Percentiles rank a stretch among this genome's conserved stretches.
These are phyloP conservation scores for Stentor coeruleus DNA, from an alignment of 73 alveolate species.

Conservation along the genomic window DNA sequence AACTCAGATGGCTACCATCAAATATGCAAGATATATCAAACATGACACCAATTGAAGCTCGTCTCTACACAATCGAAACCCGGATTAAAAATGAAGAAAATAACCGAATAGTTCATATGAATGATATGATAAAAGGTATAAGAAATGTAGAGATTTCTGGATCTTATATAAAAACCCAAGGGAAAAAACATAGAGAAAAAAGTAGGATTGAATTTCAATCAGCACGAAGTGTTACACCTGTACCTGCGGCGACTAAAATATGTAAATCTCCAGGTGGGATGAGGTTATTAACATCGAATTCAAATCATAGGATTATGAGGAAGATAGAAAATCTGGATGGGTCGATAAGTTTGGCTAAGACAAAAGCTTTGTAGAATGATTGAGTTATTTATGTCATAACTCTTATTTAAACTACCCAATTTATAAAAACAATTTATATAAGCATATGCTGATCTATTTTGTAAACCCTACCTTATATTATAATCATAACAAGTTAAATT, in stretches of 20 bases:
- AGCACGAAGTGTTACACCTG: not conserved
- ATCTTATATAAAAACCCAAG: not conserved
- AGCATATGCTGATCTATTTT: too few relatives aligned
- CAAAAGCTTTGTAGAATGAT: too few relatives aligned
- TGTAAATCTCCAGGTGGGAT: constrained; percentile 4
- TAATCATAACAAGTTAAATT: too few relatives aligned
- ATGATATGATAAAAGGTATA: not conserved
- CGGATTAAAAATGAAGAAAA: not conserved
- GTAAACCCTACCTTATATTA: too few relatives aligned
- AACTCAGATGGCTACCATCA: not conserved
- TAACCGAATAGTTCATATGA: not conserved
- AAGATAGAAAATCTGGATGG: too few relatives aligned
- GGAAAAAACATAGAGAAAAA: not conserved
- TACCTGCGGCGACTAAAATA: not conserved
- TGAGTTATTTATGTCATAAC: too few relatives aligned
- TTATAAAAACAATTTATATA: too few relatives aligned
- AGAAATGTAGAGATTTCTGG: not conserved
- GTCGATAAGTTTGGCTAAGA: too few relatives aligned
- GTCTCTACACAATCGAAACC: not conserved
- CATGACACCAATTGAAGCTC: not conserved
- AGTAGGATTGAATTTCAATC: not conserved
- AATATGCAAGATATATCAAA: not conserved
- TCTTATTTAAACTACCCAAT: too few relatives aligned
- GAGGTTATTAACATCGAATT: not conserved
- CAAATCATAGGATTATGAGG: not conserved